A percentile compares a stretch with the other conserved stretches of the same genome.
These are phyloP conservation scores for Thamnidium elegans DNA, from an alignment of 192 early-diverging fungal species.

Conservation along the genomic window DNA sequence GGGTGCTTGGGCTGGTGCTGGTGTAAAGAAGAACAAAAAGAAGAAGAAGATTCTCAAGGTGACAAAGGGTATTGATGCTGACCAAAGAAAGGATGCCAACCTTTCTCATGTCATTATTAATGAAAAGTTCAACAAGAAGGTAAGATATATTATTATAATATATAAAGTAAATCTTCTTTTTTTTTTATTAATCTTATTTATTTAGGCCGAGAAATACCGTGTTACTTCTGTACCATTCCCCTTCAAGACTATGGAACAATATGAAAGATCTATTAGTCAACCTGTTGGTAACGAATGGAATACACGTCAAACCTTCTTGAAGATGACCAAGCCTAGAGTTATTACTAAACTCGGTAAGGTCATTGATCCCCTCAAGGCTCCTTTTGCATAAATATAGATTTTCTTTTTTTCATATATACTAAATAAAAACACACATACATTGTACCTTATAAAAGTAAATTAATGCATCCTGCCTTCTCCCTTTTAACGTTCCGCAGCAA, in stretches of 20 bases:
- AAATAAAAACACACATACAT: background rate
- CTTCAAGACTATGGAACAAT: constrained; percentile 81
- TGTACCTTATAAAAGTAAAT: no score
- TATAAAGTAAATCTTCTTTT: background rate
- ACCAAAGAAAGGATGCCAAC: constrained; percentile 70
- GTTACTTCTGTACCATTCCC: constrained; percentile 76
- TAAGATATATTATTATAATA: constrained; percentile 23
- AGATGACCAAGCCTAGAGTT: constrained; percentile 77
- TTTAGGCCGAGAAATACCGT: constrained; percentile 69
- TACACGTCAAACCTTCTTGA: constrained; percentile 66
- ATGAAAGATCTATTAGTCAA: constrained; percentile 77
- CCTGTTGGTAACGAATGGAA: constrained; percentile 99
- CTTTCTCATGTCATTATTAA: constrained; percentile 90
- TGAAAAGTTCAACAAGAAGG: constrained; percentile 82
- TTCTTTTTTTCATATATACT: background rate
- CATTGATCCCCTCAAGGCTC: constrained; percentile 79
- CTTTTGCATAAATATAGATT: constrained; percentile 47
- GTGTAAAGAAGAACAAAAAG: constrained; percentile 44
- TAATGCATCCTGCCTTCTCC: no score
- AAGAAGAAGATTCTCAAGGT: constrained; percentile 44
- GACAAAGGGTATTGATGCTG: constrained; percentile 53
- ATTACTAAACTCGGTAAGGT: constrained; percentile 80
- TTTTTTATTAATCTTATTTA: background rate
- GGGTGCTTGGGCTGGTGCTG: constrained; percentile 81
- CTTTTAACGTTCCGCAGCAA: no score